Percentiles rank a stretch among this genome's conserved stretches.
Conservation (phyloP, 1,139 yeast species). For the Taphrina pruni region DNA sequence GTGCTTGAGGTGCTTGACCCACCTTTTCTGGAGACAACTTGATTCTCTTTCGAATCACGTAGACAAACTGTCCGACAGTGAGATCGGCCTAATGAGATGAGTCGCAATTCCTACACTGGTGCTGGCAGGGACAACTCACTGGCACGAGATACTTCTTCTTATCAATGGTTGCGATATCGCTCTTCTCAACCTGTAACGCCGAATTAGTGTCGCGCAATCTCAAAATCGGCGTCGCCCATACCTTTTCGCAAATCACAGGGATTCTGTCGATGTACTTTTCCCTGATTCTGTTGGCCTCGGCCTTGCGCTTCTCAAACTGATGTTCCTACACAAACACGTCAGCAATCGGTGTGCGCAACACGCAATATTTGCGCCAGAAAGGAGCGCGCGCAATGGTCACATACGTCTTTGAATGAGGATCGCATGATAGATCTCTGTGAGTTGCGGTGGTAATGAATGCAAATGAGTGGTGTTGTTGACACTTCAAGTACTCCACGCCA, state of each 20-base stretch:
- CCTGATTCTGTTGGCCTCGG: constrained; percentile 90
- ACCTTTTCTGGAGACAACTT: constrained; percentile 97
- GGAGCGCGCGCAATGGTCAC: constrained; percentile 5
- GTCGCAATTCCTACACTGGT: too few species aligned
- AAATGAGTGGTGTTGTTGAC: constrained; percentile 1
- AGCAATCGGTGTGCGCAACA: too few species aligned
- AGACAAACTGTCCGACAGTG: constrained; percentile 97
- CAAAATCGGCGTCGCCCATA: background rate
- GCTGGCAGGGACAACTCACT: constrained; percentile 6
- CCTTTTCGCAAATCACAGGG: constrained; percentile 97
- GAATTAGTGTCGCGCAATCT: background rate
- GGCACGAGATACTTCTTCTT: constrained; percentile 97
- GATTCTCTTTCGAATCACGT: constrained; percentile 94
- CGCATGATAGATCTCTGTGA: constrained; percentile 9
- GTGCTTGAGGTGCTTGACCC: background rate
- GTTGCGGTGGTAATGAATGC: background rate
- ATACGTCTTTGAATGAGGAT: constrained; percentile 40
- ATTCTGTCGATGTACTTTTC: constrained; percentile 89
- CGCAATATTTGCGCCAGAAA: constrained; percentile 1
- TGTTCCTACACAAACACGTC: constrained; percentile 28
- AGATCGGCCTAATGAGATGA: constrained; percentile 63
- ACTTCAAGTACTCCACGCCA: constrained; percentile 5
- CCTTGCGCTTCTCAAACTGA: constrained; percentile 78
- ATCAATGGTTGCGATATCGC: constrained; percentile 94
- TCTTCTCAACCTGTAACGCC: constrained; percentile 65